phyloP scores from a whole-genome alignment of 768 basidiomycete genomes.

The Chalciporus sphaerocephalus region DNA sequence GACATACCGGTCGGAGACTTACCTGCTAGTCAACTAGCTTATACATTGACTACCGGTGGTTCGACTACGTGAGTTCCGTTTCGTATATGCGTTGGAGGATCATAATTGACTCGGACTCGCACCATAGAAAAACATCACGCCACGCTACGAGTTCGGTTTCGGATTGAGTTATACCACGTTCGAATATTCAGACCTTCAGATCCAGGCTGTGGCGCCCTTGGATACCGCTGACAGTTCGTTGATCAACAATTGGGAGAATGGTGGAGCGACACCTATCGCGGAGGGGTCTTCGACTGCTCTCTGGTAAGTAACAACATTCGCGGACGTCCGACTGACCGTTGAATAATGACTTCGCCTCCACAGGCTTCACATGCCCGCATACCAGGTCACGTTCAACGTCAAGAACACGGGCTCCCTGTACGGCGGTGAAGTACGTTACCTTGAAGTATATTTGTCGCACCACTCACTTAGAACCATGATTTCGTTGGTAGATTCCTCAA shows the following conservation, averaged over 20 bases:
- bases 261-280: constrained; percentile 48
- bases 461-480: not conserved
- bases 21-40: constrained; percentile 33
- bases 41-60: constrained; percentile 68
- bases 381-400: constrained; percentile 58
- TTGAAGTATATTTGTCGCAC: not conserved
- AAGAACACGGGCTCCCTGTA: constrained; percentile 56
- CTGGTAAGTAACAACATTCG: constrained; percentile 44
- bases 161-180: constrained; percentile 86
- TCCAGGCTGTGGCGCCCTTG: constrained; percentile 38
- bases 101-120: not conserved
- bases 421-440: constrained; percentile 56
- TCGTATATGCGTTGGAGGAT: not conserved
- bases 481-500: constrained; percentile 54
- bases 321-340: not conserved
- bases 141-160: constrained; percentile 87
- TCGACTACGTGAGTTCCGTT: constrained; percentile 51
- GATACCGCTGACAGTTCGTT: constrained; percentile 30
- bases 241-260: constrained; percentile 53
- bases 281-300: constrained; percentile 59
- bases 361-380: constrained; percentile 65
- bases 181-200: constrained; percentile 55
- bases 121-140: constrained; percentile 59
- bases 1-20: not conserved
- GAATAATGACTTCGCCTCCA: not conserved